Conservation (phyloP, 306 rosid genomes). For the Mimosa pudica region DNA sequence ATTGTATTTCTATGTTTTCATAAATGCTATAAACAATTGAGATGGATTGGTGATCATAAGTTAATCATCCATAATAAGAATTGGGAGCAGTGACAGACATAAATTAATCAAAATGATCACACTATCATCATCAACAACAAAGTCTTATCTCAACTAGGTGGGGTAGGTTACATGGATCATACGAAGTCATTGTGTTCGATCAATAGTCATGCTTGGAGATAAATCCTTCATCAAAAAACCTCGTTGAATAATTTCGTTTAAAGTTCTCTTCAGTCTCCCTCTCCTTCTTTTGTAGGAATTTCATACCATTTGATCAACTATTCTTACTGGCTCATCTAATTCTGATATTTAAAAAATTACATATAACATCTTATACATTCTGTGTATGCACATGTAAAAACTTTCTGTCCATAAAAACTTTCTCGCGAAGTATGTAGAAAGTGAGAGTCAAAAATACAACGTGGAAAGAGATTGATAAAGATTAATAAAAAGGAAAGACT, state of each 20-base stretch:
- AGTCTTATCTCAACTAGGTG: too few species aligned
- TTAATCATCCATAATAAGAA: not conserved
- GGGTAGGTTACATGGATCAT: too few species aligned
- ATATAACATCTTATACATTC: too few species aligned
- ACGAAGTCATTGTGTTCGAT: too few species aligned
- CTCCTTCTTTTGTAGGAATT: too few species aligned
- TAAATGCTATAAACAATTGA: not conserved
- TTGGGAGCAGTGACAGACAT: conserved; percentile 17
- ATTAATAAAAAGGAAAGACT: not conserved
- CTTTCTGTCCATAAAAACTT: not conserved
- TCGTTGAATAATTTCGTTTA: too few species aligned
- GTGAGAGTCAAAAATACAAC: not conserved
- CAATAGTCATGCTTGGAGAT: too few species aligned
- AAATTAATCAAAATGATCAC: not conserved
- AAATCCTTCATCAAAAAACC: too few species aligned
- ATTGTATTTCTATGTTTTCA: not conserved
- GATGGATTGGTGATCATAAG: not conserved
- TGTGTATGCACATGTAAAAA: not conserved
- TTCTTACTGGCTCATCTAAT: too few species aligned
- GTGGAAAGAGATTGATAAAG: not conserved
- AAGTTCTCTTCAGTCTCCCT: too few species aligned
- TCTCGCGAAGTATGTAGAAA: not conserved
- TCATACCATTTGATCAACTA: too few species aligned
- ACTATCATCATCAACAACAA: not conserved
- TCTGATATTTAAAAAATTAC: not conserved